Evolutionary conservation across 768 basidiomycete species (phyloP).

Genomic region (Panaeolus cyanescens): DNA sequence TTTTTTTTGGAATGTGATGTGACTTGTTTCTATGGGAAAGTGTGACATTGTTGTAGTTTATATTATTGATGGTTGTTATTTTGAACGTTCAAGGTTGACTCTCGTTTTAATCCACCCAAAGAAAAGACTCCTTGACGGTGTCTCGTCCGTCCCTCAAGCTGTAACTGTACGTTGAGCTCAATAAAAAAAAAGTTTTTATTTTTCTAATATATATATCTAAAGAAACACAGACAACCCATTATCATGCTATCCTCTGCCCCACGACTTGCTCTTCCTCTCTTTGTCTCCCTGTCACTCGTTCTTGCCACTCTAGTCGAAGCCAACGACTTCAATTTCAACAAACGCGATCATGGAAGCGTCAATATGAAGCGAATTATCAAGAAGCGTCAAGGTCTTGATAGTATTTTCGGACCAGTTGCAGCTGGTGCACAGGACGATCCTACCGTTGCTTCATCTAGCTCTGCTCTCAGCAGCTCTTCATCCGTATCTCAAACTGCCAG

Average conservation of each 20-base stretch:
- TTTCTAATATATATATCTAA: too few species aligned
- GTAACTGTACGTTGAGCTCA: neutral
- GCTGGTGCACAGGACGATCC: slow-evolving; percentile 26
- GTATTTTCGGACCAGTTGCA: slow-evolving; percentile 22
- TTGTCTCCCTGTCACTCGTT: slow-evolving; percentile 60
- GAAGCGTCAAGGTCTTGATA: slow-evolving; percentile 44
- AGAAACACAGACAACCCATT: slow-evolving; percentile 8
- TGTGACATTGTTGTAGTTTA: neutral
- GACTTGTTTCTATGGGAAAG: slow-evolving; percentile 2
- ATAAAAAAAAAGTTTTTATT: too few species aligned
- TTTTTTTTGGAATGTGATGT: neutral
- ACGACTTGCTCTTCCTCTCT: slow-evolving; percentile 58
- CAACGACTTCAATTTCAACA: slow-evolving; percentile 41
- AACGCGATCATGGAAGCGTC: slow-evolving; percentile 54
- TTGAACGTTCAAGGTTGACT: slow-evolving; percentile 3
- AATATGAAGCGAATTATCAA: slow-evolving; percentile 64
- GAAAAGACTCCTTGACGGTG: slow-evolving; percentile 29
- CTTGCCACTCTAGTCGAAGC: slow-evolving; percentile 51
- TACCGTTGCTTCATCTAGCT: neutral
- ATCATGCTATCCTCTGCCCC: slow-evolving; percentile 52
- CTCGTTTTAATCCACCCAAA: slow-evolving; percentile 9
- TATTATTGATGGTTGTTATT: neutral
- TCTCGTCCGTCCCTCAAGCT: slow-evolving; percentile 10
- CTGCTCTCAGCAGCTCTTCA: neutral
- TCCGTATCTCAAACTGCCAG: slow-evolving; percentile 11